These are phyloP conservation scores for Melocanna baccifera DNA, from an alignment of 176 grass and related monocot genomes.

Conservation along the genomic window DNA sequence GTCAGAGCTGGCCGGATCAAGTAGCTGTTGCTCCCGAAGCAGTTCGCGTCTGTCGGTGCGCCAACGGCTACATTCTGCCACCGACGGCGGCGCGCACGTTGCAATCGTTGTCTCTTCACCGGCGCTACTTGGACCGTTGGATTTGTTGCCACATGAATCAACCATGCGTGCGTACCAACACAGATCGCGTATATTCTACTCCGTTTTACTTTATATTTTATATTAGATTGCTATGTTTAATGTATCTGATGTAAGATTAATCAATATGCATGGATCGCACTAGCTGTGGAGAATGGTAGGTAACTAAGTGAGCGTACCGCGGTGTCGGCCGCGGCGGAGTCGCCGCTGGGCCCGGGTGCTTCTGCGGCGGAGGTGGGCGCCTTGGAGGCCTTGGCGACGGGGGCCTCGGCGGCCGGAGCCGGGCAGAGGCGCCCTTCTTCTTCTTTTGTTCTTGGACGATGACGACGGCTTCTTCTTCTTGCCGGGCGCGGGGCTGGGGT, in stretches of 20 bases:
- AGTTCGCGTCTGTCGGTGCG: not conserved
- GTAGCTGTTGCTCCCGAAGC: not conserved
- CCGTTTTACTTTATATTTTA: not conserved
- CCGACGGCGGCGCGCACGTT: not conserved
- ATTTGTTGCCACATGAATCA: not conserved
- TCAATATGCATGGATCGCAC: not conserved
- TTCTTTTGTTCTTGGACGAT: constrained; percentile 31
- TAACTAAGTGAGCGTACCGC: constrained; percentile 5
- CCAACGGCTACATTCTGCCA: constrained; percentile 12
- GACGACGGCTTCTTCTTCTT: constrained; percentile 47
- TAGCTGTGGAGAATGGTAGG: not conserved
- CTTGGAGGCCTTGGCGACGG: not conserved
- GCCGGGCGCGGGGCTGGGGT: constrained; percentile 29
- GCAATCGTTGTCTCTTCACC: not conserved
- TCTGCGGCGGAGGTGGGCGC: constrained; percentile 17
- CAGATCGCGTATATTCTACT: too few species aligned
- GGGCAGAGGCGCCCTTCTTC: constrained; percentile 28
- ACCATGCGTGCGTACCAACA: not conserved
- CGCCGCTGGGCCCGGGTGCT: constrained; percentile 35
- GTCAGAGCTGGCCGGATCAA: too few species aligned
- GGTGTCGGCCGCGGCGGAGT: constrained; percentile 30
- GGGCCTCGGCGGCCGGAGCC: constrained; percentile 24
- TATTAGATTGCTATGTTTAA: not conserved
- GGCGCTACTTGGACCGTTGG: not conserved
- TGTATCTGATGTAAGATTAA: not conserved